Evolutionary conservation across 2,329 filamentous ascomycete genomes (phyloP).

Genomic region (Tolypocladium capitatum): DNA sequence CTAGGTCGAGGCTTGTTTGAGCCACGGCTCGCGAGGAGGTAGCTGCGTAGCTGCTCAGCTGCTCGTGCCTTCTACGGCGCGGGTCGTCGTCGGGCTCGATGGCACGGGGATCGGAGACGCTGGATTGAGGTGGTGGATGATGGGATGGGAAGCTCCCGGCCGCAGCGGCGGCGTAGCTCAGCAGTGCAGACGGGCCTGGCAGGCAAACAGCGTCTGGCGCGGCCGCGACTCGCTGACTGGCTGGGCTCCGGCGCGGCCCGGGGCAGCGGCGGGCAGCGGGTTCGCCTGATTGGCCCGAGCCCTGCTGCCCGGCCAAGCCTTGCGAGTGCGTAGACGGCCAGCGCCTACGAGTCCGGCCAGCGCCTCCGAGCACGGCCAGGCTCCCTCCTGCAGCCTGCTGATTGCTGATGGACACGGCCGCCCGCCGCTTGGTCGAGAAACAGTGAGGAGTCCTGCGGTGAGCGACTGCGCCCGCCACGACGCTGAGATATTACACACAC

Average conservation of each 20-base stretch:
- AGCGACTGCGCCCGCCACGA: too few relatives aligned
- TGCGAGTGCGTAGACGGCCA: too few relatives aligned
- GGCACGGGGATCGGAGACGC: neutral
- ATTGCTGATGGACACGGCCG: too few relatives aligned
- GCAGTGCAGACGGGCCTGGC: neutral
- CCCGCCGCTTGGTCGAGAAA: too few relatives aligned
- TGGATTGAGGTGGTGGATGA: neutral
- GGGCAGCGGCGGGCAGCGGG: neutral
- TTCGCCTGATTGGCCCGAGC: constrained; percentile 5
- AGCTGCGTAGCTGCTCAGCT: neutral
- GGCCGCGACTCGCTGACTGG: constrained; percentile 5
- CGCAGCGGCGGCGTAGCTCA: neutral
- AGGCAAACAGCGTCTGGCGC: constrained; percentile 14
- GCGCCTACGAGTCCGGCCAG: too few relatives aligned
- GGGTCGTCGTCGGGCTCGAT: neutral
- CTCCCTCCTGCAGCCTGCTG: too few relatives aligned
- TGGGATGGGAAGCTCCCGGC: neutral
- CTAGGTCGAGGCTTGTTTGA: neutral
- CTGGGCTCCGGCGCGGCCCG: neutral
- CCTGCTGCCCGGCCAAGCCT: neutral
- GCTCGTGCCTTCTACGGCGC: neutral
- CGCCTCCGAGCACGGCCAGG: too few relatives aligned
- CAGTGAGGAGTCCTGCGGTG: too few relatives aligned
- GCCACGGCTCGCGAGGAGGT: neutral
- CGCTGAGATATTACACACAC: too few relatives aligned